These are phyloP conservation scores for Eragrostis nindensis DNA, from an alignment of 176 grass and related monocot genomes.

Conservation along the genomic window DNA sequence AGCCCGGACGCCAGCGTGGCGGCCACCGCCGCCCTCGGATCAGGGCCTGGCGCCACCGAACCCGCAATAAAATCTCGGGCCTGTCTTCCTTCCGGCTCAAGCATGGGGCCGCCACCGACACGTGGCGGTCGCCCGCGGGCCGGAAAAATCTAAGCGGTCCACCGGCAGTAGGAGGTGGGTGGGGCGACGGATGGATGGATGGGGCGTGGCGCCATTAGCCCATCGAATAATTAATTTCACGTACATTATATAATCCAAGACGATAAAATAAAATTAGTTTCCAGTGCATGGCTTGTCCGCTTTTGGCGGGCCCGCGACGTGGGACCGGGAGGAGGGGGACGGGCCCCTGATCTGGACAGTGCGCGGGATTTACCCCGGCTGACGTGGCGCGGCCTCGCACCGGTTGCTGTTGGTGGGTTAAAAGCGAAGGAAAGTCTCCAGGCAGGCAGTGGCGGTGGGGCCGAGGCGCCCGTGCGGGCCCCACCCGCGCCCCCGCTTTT, in stretches of 20 bases:
- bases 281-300: slow-evolving; percentile 28
- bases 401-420: slow-evolving; percentile 46
- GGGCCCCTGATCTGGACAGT: slow-evolving; percentile 59
- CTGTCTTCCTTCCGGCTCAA: slow-evolving; percentile 61
- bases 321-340: slow-evolving; percentile 15
- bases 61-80: slow-evolving; percentile 60
- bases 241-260: background rate
- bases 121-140: slow-evolving; percentile 16
- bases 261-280: background rate
- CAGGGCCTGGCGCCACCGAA: slow-evolving; percentile 30
- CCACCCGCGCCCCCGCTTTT: slow-evolving; percentile 15
- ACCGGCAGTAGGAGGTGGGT: slow-evolving; percentile 54
- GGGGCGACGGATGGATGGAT: background rate
- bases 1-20: slow-evolving; percentile 45
- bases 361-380: slow-evolving; percentile 35
- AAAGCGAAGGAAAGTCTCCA: slow-evolving; percentile 52
- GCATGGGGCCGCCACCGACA: slow-evolving; percentile 49
- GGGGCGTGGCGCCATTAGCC: background rate
- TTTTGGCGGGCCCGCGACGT: background rate
- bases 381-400: slow-evolving; percentile 49
- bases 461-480: slow-evolving; percentile 2
- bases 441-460: slow-evolving; percentile 32
- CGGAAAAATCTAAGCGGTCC: slow-evolving; percentile 17
- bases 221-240: background rate
- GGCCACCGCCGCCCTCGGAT: slow-evolving; percentile 45